Percentiles rank a stretch among this genome's conserved stretches.
Evolutionary conservation across 208 protist genomes (phyloP).

Genomic region (Herpetomonas samuelpessoai): DNA sequence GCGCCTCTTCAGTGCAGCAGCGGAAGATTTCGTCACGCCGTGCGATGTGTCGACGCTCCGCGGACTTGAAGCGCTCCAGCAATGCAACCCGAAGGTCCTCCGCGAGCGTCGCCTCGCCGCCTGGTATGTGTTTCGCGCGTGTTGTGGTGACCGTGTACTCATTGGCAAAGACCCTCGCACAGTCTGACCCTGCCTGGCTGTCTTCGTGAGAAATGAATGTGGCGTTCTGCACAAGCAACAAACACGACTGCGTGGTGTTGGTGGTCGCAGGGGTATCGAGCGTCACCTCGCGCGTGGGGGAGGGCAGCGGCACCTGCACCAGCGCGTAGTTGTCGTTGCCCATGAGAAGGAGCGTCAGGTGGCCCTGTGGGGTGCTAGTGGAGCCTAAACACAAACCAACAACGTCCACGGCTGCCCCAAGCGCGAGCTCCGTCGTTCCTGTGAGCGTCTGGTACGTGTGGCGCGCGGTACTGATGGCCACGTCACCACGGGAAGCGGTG

Average conservation of each 20-base stretch:
- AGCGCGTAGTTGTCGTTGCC: slow-evolving; percentile 40
- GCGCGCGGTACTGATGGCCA: too few species aligned
- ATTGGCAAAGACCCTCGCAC: slow-evolving; percentile 58
- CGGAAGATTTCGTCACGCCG: slow-evolving; percentile 9
- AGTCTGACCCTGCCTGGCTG: slow-evolving; percentile 58
- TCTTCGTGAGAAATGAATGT: slow-evolving; percentile 57
- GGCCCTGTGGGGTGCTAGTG: slow-evolving; percentile 24
- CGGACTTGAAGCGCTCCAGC: not conserved
- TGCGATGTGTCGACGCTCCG: not conserved
- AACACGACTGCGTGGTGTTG: slow-evolving; percentile 20
- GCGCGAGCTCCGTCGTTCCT: not conserved
- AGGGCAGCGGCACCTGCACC: slow-evolving; percentile 55
- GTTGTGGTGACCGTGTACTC: slow-evolving; percentile 52
- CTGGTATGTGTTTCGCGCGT: not conserved
- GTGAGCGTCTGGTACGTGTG: not conserved
- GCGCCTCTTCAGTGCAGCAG: not conserved
- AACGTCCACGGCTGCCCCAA: slow-evolving; percentile 46
- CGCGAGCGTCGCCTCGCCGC: not conserved
- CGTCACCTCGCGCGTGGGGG: slow-evolving; percentile 26
- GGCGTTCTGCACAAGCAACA: slow-evolving; percentile 48
- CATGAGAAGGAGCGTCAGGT: slow-evolving; percentile 38
- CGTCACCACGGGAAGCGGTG: not conserved
- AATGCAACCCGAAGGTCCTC: not conserved
- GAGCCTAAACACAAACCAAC: slow-evolving; percentile 50
- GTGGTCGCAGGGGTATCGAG: slow-evolving; percentile 27